Conservation (phyloP, 805 yeast genomes). For the Candida sphagnicola region DNA sequence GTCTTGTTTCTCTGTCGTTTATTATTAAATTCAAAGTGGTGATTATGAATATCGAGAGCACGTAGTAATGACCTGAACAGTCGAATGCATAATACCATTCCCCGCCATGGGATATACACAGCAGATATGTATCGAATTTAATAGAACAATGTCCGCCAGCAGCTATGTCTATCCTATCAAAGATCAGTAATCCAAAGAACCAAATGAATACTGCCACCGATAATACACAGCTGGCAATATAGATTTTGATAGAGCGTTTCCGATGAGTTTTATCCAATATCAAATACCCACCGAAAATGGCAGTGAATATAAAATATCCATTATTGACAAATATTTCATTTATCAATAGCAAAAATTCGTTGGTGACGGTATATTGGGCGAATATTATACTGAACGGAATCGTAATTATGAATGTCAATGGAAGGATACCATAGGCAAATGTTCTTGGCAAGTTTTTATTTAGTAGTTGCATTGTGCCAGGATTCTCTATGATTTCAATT, state of each 20-base stretch:
- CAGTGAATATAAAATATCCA: not conserved
- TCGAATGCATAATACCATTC: conserved; percentile 51
- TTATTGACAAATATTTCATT: conserved; percentile 1
- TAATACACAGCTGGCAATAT: not conserved
- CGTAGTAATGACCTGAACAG: conserved; percentile 45
- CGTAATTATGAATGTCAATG: conserved; percentile 10
- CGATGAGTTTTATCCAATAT: not conserved
- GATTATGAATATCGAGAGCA: conserved; percentile 1
- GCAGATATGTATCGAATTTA: conserved; percentile 9
- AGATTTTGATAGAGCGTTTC: conserved; percentile 2
- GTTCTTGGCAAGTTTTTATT: not conserved
- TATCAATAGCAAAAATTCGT: not conserved
- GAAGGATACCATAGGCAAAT: not conserved
- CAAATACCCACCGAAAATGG: not conserved
- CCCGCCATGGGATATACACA: conserved; percentile 19
- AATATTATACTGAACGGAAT: conserved; percentile 16
- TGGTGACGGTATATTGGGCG: not conserved
- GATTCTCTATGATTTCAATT: too few species aligned
- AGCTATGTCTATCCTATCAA: conserved; percentile 26
- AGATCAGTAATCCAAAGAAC: conserved; percentile 33
- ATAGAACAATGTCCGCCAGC: conserved; percentile 38
- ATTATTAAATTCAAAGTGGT: not conserved
- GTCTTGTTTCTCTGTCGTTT: not conserved
- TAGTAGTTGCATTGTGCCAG: too few species aligned
- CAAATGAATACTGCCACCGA: conserved; percentile 13